Evolutionary conservation across 495 filamentous ascomycete genomes (phyloP), one percentile per base, ranked within the genome.

Genomic region (Aspergillus asperescens): DNA sequence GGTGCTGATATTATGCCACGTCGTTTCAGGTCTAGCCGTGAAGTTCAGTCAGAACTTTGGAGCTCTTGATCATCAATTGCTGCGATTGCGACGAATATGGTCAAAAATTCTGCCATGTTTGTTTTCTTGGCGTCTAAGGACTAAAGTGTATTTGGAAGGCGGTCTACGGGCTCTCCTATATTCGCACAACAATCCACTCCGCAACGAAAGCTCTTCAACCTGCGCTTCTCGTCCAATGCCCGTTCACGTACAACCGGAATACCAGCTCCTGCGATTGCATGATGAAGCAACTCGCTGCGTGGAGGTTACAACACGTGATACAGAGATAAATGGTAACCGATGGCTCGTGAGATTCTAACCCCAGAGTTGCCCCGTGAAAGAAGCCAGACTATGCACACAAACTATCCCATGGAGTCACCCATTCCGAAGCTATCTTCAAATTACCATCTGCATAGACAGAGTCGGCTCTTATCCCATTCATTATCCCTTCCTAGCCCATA

Each of bases 91-190:
- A 50, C n/a, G 4, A 49, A 41, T 16, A 44, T n/a, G 34, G 45
- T 28, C 10, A 23, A 31, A 25, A 29, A 54, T 65, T 65, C 62
- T 65, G 62, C 60, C 62, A 57, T 55, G 56, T 56, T 55, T 50
- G 45, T 20, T 52, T n/a, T 48, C 56, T 49, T 16, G 34, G 42
- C 24, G 54, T 8, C 7, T 4, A 19, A 4, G 13, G n/a, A 13
- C 40, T 45, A 46, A 15, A 25, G 8, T 20, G 28, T 7, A 37
- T 18, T 38, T 8, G 28, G 41, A 20, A 37, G 24, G 51, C 32
- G 42, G 32, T 38, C n/a, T 46, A 23, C 4, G 19, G 7, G 23
- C 7, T 25, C 32, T 39, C 22, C 46, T 28, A 20, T 39, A 18
- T 49, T 12, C 46, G 31, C 46, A 49, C 46, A 49, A 49, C 45